Percentiles rank a stretch among this genome's conserved stretches.
phyloP scores from a whole-genome alignment of 176 grass and related monocot genomes.

The Bothriochloa decipiens region DNA sequence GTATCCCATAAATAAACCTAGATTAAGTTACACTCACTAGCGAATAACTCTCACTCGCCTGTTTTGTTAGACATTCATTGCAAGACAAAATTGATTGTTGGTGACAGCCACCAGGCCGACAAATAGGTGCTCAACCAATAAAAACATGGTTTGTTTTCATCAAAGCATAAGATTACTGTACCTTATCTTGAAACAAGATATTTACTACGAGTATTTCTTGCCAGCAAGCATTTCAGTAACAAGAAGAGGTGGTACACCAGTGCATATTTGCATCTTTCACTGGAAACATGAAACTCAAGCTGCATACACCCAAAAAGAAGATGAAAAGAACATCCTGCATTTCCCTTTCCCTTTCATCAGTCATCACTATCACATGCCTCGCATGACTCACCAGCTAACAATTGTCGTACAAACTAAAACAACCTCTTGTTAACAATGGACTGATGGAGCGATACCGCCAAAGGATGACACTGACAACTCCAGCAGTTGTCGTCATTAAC shows the following conservation, averaged over 20 bases:
- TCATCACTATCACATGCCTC: constrained; percentile 2
- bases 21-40: constrained; percentile 14
- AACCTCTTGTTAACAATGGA: neutral
- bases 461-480: neutral
- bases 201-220: neutral
- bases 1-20: neutral
- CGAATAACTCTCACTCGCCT: neutral
- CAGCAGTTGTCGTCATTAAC: neutral
- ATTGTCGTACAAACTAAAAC: neutral
- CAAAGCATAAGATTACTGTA: neutral
- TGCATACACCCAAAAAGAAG: constrained; percentile 12
- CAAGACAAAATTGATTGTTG: constrained; percentile 25
- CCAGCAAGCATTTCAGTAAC: neutral
- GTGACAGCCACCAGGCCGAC: constrained; percentile 4
- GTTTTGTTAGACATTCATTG: constrained; percentile 24
- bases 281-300: neutral
- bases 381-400: constrained; percentile 13
- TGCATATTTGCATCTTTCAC: neutral
- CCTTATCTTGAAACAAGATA: neutral
- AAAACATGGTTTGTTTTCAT: neutral
- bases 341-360: neutral
- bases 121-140: constrained; percentile 19
- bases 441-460: neutral
- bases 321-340: neutral
- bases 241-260: constrained; percentile 8